Conservation (phyloP, 257 asterid species). For the Avicennia marina region DNA sequence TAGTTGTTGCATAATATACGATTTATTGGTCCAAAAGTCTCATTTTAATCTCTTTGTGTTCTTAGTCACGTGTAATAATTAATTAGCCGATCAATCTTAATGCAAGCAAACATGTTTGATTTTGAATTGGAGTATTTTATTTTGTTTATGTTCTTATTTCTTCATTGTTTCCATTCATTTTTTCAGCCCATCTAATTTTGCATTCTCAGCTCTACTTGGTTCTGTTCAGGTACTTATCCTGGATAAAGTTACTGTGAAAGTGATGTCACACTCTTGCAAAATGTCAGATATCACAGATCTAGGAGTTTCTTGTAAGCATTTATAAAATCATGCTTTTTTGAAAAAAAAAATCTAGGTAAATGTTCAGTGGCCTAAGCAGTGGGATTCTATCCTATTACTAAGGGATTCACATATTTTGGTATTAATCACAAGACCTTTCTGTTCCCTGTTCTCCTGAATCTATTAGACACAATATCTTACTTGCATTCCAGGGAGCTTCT, state of each 20-base stretch:
- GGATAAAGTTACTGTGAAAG: conserved; percentile 95
- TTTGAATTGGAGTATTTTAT: background rate
- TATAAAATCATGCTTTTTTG: background rate
- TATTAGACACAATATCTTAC: background rate
- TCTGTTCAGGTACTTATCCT: conserved; percentile 83
- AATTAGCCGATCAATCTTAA: conserved; percentile 2
- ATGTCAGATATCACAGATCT: conserved; percentile 97
- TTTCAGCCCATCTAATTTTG: background rate
- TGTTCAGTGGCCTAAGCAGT: background rate
- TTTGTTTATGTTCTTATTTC: background rate
- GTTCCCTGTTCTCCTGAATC: background rate
- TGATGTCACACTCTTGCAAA: conserved; percentile 93
- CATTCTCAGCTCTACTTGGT: background rate
- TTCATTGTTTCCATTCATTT: background rate
- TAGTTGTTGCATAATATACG: too few relatives aligned
- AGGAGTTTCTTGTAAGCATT: conserved; percentile 87
- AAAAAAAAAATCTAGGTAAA: background rate
- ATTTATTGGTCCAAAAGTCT: too few relatives aligned
- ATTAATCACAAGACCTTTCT: background rate
- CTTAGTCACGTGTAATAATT: background rate
- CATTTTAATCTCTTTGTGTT: too few relatives aligned
- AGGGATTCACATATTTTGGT: background rate
- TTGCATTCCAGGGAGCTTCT: conserved; percentile 1
- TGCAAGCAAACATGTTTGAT: background rate
- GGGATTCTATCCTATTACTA: background rate